phyloP scores from a whole-genome alignment of 768 basidiomycete species.

The Podaxis sp. region DNA sequence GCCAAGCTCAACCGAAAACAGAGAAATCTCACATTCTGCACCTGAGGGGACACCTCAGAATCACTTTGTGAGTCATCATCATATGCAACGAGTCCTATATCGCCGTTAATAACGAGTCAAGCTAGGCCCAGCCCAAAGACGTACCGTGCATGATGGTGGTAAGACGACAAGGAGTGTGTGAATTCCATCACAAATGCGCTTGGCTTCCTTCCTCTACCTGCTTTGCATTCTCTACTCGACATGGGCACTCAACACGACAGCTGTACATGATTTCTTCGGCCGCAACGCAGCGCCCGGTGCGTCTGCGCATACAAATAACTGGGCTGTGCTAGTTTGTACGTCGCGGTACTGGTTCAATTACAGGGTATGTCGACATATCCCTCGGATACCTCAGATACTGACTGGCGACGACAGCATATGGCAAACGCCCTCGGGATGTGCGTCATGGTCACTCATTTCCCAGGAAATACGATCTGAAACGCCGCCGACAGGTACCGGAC shows the following conservation, averaged over 20 bases:
- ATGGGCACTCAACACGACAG: conserved; percentile 32
- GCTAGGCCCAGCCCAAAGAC: background rate
- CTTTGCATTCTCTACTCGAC: conserved; percentile 21
- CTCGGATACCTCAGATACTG: background rate
- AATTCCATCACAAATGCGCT: conserved; percentile 7
- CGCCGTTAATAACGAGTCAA: background rate
- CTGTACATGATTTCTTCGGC: conserved; percentile 46
- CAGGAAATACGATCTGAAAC: background rate
- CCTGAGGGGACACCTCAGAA: conserved; percentile 41
- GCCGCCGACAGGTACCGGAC: conserved; percentile 80
- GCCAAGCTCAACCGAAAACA: conserved; percentile 30
- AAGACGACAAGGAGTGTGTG: conserved; percentile 11
- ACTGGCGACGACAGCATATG: conserved; percentile 75
- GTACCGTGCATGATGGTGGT: conserved; percentile 27
- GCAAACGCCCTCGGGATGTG: conserved; percentile 97
- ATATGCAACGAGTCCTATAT: conserved; percentile 59
- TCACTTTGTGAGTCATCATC: conserved; percentile 66
- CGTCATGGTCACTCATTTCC: conserved; percentile 20
- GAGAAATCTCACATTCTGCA: conserved; percentile 66
- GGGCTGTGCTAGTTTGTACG: conserved; percentile 95
- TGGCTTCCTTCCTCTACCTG: conserved; percentile 11
- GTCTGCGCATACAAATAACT: conserved; percentile 88
- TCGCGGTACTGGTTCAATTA: conserved; percentile 99
- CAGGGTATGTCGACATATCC: conserved; percentile 53
- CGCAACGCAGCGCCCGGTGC: conserved; percentile 31